A percentile compares a stretch with the other conserved stretches of the same genome.
These are phyloP conservation scores for Saccharomyces hybrid DNA, from an alignment of 1,139 yeast species.

Conservation along the genomic window DNA sequence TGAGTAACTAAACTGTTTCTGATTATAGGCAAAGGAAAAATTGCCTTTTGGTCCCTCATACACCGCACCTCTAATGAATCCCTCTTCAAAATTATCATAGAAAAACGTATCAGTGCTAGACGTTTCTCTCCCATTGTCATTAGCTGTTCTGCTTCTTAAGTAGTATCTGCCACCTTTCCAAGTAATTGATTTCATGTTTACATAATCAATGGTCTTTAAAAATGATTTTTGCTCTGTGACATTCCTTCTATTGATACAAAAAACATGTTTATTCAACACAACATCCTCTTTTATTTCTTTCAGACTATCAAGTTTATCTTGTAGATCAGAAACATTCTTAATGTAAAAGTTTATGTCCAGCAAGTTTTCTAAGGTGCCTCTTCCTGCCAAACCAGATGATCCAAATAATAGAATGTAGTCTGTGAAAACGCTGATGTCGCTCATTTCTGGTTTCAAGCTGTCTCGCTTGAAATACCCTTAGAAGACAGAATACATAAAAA, in stretches of 20 bases:
- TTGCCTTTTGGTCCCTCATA: not conserved
- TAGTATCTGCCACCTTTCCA: not conserved
- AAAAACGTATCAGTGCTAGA: not conserved
- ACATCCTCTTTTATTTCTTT: not conserved
- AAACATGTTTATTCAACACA: slow-evolving; percentile 1
- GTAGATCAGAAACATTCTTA: slow-evolving; percentile 6
- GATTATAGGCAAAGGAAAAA: not conserved
- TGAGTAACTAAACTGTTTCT: not conserved
- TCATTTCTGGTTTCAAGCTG: too few relatives aligned
- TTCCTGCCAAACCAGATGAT: slow-evolving; percentile 15
- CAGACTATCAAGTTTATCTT: slow-evolving; percentile 1
- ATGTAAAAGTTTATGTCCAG: slow-evolving; percentile 8
- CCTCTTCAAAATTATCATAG: not conserved
- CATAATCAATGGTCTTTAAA: not conserved
- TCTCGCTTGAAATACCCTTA: not conserved
- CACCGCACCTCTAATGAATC: not conserved
- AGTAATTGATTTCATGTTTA: not conserved
- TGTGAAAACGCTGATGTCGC: not conserved
- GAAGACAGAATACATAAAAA: not conserved
- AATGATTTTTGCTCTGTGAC: not conserved
- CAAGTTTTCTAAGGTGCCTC: slow-evolving; percentile 9
- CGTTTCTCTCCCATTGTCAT: not conserved
- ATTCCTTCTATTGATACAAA: slow-evolving; percentile 2
- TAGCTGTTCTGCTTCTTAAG: not conserved
- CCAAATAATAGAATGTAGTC: slow-evolving; percentile 7